Evolutionary conservation across 805 yeast genomes (phyloP), one percentile per base, ranked within the genome.

Genomic region (Candida cerambycidarum): DNA sequence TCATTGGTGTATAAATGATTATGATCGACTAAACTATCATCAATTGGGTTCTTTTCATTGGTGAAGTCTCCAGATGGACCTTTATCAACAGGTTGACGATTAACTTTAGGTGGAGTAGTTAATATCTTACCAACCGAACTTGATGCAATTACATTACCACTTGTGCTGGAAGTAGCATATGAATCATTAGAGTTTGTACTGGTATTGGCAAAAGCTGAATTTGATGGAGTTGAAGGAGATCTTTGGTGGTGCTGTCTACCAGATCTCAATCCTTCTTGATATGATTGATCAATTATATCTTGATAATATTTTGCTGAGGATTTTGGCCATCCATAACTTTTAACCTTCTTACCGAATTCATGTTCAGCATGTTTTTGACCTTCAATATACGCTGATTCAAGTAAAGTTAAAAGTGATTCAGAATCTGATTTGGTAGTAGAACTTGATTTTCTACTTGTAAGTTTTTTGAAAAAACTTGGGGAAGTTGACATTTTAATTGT

Each of bases 21-120:
- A 13, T 39, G 23, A 14, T 39, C 45, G 10, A 57, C 52, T 21
- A 58, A 46, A 16, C 48, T 18, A 8, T 54, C 50, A 41, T 65
- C 66, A 31, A 57, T 55, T 9, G 70, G 68, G 17, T 45, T 46
- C 51, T 64, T 63, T 15, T 58, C 56, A 47, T 62, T 63, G 46
- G 71, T 44, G 38, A 50, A 66, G 49, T 66, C 71, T 4, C 71
- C 69, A 8, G 61, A 54, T 17, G 53, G 50, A 17, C 52, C 58
- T 38, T 55, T 58, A 4, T 52, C 58, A 35, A 65, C 56, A 1
- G 70, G 69, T 29, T 48, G 43, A 27, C 65, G 54, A 31, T 51
- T 50, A 28, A 62, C 49, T 33, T 42, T 46, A 12, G 70, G 70
- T 11, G 71, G 69, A n/a, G 54, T 44, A 2, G 61, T 44, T 8